A percentile compares a stretch with the other conserved stretches of the same genome.
Conservation (phyloP, 1,284 basidiomycete species). For the Cryptococcus sp. region DNA sequence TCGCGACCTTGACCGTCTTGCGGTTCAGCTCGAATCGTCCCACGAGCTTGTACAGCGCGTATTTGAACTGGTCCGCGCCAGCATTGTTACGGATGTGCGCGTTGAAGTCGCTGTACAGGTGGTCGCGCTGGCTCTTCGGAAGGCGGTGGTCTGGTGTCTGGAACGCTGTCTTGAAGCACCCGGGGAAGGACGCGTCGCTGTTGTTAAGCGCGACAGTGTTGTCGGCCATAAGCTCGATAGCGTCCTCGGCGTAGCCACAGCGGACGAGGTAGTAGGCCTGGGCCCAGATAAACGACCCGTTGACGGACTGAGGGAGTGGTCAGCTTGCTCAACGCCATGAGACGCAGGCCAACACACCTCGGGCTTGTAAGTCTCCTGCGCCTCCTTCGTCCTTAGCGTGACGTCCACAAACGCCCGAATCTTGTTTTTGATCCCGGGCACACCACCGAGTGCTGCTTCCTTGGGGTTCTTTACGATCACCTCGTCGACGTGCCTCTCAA, state of each 20-base stretch:
- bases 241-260: constrained; percentile 76
- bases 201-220: constrained; percentile 72
- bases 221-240: constrained; percentile 69
- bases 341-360: constrained; percentile 59
- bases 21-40: constrained; percentile 83
- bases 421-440: constrained; percentile 85
- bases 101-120: constrained; percentile 84
- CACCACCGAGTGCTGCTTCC: constrained; percentile 85
- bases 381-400: constrained; percentile 57
- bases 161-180: constrained; percentile 81
- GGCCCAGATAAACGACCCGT: constrained; percentile 87
- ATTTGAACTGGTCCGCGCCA: constrained; percentile 84
- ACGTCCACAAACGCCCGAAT: constrained; percentile 80
- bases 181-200: constrained; percentile 79
- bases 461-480: constrained; percentile 77
- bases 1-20: constrained; percentile 79
- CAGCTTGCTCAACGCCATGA: constrained; percentile 1
- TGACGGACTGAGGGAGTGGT: constrained; percentile 59
- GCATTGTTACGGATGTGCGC: constrained; percentile 84
- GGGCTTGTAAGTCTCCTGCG: constrained; percentile 78
- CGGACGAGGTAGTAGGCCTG: constrained; percentile 86
- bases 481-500: constrained; percentile 78
- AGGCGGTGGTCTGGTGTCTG: constrained; percentile 73
- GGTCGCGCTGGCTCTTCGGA: constrained; percentile 74
- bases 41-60: constrained; percentile 92